Evolutionary conservation across 2,329 filamentous ascomycete genomes (phyloP).

Genomic region (Polytolypa hystricis): DNA sequence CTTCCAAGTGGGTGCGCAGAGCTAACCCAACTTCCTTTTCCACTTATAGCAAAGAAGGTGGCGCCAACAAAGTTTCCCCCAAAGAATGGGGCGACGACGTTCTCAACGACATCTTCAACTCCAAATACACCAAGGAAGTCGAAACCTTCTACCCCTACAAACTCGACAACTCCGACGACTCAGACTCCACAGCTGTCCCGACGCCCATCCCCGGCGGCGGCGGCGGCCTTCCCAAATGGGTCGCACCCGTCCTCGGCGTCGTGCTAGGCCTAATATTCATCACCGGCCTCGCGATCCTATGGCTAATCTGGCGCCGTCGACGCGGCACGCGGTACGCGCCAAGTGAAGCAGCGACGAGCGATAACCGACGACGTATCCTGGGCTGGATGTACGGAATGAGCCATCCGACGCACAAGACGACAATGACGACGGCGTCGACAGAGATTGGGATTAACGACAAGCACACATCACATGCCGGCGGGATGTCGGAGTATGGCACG

Average conservation of each 20-base stretch:
- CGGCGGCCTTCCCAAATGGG: slow-evolving; percentile 43
- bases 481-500: slow-evolving; percentile 9
- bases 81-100: slow-evolving; percentile 37
- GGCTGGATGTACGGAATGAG: slow-evolving; percentile 41
- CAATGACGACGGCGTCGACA: slow-evolving; percentile 13
- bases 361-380: slow-evolving; percentile 38
- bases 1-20: not conserved
- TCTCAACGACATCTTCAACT: slow-evolving; percentile 45
- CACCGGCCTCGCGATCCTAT: slow-evolving; percentile 39
- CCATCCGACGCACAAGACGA: slow-evolving; percentile 28
- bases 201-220: slow-evolving; percentile 14
- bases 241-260: slow-evolving; percentile 52
- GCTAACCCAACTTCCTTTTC: not conserved
- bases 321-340: slow-evolving; percentile 32
- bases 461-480: slow-evolving; percentile 5
- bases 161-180: slow-evolving; percentile 1
- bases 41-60: slow-evolving; percentile 23
- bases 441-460: slow-evolving; percentile 12
- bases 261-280: slow-evolving; percentile 49
- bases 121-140: slow-evolving; percentile 45
- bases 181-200: slow-evolving; percentile 15
- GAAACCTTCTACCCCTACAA: slow-evolving; percentile 51
- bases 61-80: slow-evolving; percentile 19
- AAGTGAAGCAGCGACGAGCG: slow-evolving; percentile 34
- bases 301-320: slow-evolving; percentile 40